Base-by-base conservation (phyloP, 2,329 filamentous ascomycete species). In the Calonectria henricotiae region DNA sequence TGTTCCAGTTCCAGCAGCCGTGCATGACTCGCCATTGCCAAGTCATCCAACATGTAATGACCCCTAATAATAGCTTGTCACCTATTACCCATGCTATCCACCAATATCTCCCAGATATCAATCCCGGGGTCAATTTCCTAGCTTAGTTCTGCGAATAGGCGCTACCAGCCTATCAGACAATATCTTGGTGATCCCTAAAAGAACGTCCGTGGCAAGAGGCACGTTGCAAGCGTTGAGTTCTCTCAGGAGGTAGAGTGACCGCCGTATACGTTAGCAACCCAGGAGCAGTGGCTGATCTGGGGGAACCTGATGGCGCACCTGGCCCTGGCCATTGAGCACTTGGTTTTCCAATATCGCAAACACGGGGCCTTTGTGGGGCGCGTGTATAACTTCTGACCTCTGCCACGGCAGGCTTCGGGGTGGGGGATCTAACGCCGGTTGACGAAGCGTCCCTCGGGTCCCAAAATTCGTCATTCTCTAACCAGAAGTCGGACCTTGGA, bases 341-440 rank as follows among this genome's bases (percentile, higher is more conserved):
- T 4, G 69, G 68, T n/a, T 65, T 62, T 15, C 71, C 70, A 20
- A 78, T 66, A 1, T 77, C 68, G 43, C 72, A 78, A n/a, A 75
- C 67, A 2, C 75, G 71, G 11, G 76, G 76, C 49, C 76, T 76
- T 58, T 74, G 76, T 62, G 71, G 51, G 5, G 74, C 46, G 9
- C 76, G 71, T 30, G 74, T 75, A 32, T 65, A 78, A 41, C 74
- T 78, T 54, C 54, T 72, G 4, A 73, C 64, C 65, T 78, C 76
- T 12, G 76, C 76, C 32, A 78, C 70, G 3, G 76, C 76, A 1
- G 75, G 75, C 58, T 72, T 77, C 8, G 76, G 76, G 8, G 76
- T 78, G 5, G 76, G 72, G 4, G 72, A 74, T 35, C 67, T 65
- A 17, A 73, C 61, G 1, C 72, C 73, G 17, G 67, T 72, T 15